phyloP scores from a whole-genome alignment of 345 rosid species.

The Eucalyptus tenuipes region DNA sequence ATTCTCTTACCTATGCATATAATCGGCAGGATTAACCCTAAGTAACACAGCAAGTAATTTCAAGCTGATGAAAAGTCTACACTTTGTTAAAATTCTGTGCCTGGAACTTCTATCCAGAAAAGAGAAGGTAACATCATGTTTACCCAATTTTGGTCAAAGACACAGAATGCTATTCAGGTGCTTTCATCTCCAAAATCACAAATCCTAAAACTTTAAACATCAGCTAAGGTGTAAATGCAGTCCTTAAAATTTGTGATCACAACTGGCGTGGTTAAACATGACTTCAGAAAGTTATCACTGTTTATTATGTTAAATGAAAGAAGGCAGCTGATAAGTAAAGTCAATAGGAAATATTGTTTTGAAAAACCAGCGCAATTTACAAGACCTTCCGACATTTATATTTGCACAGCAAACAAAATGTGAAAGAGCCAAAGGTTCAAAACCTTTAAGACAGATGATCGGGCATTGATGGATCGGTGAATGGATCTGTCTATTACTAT shows the following conservation, averaged over 20 bases:
- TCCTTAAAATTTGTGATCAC: not conserved
- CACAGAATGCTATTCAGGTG: not conserved
- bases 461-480: conserved; percentile 67
- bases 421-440: not conserved
- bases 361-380: not conserved
- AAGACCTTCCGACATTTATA: not conserved
- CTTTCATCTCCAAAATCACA: not conserved
- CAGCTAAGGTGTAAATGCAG: not conserved
- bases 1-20: not conserved
- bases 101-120: not conserved
- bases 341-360: not conserved
- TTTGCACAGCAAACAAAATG: not conserved
- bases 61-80: not conserved
- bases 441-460: conserved; percentile 88
- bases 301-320: not conserved
- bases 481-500: conserved; percentile 79
- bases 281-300: not conserved
- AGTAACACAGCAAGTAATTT: not conserved
- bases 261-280: not conserved
- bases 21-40: not conserved
- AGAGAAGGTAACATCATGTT: not conserved
- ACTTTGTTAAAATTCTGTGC: not conserved
- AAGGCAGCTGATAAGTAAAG: not conserved
- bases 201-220: not conserved
- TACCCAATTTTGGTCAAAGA: not conserved